phyloP scores from a whole-genome alignment of 2,329 filamentous ascomycete genomes.

The Cadophora gregata region DNA sequence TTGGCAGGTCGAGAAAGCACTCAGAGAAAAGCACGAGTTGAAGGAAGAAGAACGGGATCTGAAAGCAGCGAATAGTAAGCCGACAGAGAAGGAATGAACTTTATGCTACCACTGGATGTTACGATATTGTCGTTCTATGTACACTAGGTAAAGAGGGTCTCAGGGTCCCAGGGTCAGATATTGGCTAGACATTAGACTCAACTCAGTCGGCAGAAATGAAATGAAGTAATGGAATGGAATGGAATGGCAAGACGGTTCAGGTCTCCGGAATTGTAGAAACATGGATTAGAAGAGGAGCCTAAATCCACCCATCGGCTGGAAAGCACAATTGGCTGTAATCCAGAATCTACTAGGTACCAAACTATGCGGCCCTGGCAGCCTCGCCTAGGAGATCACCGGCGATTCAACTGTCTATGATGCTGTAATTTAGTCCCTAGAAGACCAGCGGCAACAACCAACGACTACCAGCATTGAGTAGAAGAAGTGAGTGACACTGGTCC shows the following conservation, averaged over 20 bases:
- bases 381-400: background rate
- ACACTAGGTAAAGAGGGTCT: background rate
- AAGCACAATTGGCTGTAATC: background rate
- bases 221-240: constrained; percentile 5
- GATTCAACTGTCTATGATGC: background rate
- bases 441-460: background rate
- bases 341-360: background rate
- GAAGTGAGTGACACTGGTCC: too few relatives aligned
- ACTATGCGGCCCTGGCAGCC: background rate
- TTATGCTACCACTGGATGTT: background rate
- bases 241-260: background rate
- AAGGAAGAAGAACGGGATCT: constrained; percentile 37
- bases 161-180: background rate
- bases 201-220: constrained; percentile 17
- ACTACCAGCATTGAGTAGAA: background rate
- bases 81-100: constrained; percentile 32
- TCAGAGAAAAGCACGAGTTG: constrained; percentile 39
- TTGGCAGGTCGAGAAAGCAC: constrained; percentile 67
- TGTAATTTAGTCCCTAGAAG: background rate
- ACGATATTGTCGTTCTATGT: constrained; percentile 5
- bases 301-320: background rate
- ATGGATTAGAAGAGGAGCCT: background rate
- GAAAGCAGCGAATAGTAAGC: constrained; percentile 27
- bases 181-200: constrained; percentile 22
- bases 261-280: background rate